Conservation (phyloP, 1,139 yeast genomes). For the Zygosaccharomyces sapae region DNA sequence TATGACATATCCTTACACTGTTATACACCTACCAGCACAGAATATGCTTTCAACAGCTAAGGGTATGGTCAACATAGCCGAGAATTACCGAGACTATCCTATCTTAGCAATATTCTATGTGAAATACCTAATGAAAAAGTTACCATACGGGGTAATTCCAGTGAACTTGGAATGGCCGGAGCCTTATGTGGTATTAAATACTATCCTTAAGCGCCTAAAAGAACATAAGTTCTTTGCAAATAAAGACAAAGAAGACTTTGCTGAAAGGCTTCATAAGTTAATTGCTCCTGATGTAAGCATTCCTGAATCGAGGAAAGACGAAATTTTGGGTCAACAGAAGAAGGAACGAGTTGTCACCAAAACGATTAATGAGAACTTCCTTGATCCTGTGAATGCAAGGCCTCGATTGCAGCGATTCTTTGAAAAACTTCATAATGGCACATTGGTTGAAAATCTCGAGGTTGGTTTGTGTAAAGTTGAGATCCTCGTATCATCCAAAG, state of each 20-base stretch:
- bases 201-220: constrained; percentile 6
- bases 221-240: not conserved
- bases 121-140: constrained; percentile 5
- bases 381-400: not conserved
- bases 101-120: constrained; percentile 6
- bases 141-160: constrained; percentile 5
- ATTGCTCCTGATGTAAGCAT: not conserved
- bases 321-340: not conserved
- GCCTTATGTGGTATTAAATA: constrained; percentile 8
- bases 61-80: not conserved
- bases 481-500: not conserved
- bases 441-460: not conserved
- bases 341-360: not conserved
- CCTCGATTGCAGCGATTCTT: not conserved
- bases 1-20: not conserved
- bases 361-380: not conserved
- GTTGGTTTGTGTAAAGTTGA: not conserved
- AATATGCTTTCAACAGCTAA: not conserved
- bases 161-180: constrained; percentile 5
- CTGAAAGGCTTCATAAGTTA: not conserved
- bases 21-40: not conserved
- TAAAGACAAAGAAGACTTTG: not conserved
- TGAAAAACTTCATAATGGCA: not conserved
- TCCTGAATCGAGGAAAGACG: not conserved
- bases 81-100: constrained; percentile 5